Evolutionary conservation across 1,139 yeast species (phyloP).

Genomic region (Geotrichum europaeum): DNA sequence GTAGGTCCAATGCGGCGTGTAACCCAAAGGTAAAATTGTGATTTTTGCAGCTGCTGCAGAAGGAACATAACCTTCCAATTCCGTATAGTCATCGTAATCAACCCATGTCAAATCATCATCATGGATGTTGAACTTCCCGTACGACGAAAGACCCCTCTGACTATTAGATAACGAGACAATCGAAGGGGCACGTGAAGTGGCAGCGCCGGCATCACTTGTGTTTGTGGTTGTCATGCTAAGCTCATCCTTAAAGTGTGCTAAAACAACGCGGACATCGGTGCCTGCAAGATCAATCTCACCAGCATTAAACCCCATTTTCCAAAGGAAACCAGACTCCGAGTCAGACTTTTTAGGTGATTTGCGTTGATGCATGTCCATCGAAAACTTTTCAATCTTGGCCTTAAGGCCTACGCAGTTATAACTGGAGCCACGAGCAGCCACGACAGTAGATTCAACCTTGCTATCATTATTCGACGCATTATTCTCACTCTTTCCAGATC

Average conservation of each 20-base stretch:
- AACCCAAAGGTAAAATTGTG: constrained; percentile 56
- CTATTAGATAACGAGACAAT: constrained; percentile 11
- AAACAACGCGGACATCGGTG: constrained; percentile 67
- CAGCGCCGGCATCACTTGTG: not conserved
- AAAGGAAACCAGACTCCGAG: constrained; percentile 46
- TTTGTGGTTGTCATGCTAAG: constrained; percentile 40
- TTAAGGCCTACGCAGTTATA: constrained; percentile 73
- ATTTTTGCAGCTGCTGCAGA: constrained; percentile 50
- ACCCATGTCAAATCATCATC: constrained; percentile 62
- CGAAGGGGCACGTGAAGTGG: not conserved
- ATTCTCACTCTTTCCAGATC: not conserved
- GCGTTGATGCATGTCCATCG: constrained; percentile 78
- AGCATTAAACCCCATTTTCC: constrained; percentile 62
- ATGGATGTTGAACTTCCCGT: constrained; percentile 36
- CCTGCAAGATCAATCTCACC: constrained; percentile 69
- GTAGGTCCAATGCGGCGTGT: constrained; percentile 71
- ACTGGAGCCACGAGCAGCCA: not conserved
- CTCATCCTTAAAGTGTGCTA: constrained; percentile 52
- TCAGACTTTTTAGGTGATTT: constrained; percentile 58
- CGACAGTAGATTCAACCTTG: constrained; percentile 24
- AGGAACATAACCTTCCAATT: constrained; percentile 45
- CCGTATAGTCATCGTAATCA: constrained; percentile 75
- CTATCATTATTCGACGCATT: constrained; percentile 43
- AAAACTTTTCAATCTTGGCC: constrained; percentile 58
- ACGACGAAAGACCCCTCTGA: constrained; percentile 16